Conservation (phyloP, 345 rosid genomes). For the Citrus australasica region DNA sequence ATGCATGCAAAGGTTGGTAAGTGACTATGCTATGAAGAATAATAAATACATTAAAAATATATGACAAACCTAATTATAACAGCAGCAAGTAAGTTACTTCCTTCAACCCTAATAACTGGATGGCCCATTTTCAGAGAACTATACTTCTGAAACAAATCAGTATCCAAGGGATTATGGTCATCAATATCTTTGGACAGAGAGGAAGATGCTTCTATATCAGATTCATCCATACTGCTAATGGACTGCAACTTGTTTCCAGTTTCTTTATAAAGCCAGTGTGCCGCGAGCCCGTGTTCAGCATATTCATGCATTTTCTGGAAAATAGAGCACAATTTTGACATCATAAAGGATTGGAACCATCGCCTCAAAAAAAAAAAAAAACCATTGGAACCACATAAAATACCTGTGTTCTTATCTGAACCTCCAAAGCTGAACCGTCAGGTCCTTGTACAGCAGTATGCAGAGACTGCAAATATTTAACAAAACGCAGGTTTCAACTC, state of each 20-base stretch:
- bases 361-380: neutral
- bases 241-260: constrained; percentile 41
- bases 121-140: constrained; percentile 58
- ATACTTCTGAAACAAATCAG: constrained; percentile 43
- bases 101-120: constrained; percentile 70
- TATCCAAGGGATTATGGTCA: constrained; percentile 31
- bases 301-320: constrained; percentile 70
- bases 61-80: constrained; percentile 47
- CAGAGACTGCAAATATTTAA: constrained; percentile 51
- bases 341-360: neutral
- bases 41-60: neutral
- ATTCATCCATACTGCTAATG: constrained; percentile 34
- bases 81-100: constrained; percentile 74
- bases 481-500: neutral
- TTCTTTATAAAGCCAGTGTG: constrained; percentile 89
- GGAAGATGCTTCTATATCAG: constrained; percentile 38
- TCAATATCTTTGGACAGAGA: constrained; percentile 36
- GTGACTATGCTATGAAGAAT: neutral
- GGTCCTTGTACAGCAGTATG: constrained; percentile 77
- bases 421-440: constrained; percentile 68
- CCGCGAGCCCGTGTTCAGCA: constrained; percentile 83
- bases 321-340: neutral
- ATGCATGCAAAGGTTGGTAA: constrained; percentile 3
- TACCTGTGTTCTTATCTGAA: constrained; percentile 82
- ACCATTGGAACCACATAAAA: neutral